A percentile compares a stretch with the other conserved stretches of the same genome.
Evolutionary conservation across 1,139 yeast species (phyloP).

Genomic region (Protomyces inouyei): DNA sequence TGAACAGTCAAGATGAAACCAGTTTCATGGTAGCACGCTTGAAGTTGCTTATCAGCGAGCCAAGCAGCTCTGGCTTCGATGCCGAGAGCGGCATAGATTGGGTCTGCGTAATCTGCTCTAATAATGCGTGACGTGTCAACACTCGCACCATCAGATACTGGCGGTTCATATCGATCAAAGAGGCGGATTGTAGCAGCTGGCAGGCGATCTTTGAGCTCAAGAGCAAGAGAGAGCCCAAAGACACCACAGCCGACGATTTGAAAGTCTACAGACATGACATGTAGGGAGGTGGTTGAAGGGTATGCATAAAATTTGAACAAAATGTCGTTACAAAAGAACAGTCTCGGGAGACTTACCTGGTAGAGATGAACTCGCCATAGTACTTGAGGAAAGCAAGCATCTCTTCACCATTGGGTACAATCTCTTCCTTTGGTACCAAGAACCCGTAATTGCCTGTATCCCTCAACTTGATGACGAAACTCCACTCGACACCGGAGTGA

Average conservation of each 20-base stretch:
- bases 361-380: slow-evolving; percentile 57
- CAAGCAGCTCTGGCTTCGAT: slow-evolving; percentile 40
- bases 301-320: too few relatives aligned
- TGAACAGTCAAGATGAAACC: slow-evolving; percentile 35
- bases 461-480: slow-evolving; percentile 73
- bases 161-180: slow-evolving; percentile 41
- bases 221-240: slow-evolving; percentile 48
- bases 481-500: slow-evolving; percentile 67
- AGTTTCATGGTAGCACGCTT: slow-evolving; percentile 35
- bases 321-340: background rate
- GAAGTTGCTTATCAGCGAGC: slow-evolving; percentile 39
- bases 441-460: slow-evolving; percentile 84
- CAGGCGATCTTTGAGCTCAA: slow-evolving; percentile 37
- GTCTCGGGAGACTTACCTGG: background rate
- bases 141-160: slow-evolving; percentile 45
- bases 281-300: too few relatives aligned
- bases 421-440: slow-evolving; percentile 64
- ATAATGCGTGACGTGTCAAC: slow-evolving; percentile 46
- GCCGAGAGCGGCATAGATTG: slow-evolving; percentile 43
- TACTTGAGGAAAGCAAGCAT: slow-evolving; percentile 62
- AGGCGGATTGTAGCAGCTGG: slow-evolving; percentile 38
- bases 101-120: slow-evolving; percentile 44
- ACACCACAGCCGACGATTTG: slow-evolving; percentile 48
- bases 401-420: slow-evolving; percentile 72
- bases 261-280: background rate